A percentile compares a stretch with the other conserved stretches of the same genome.
These are phyloP conservation scores for Lactarius evosmus DNA, from an alignment of 768 basidiomycete species.

Conservation along the genomic window DNA sequence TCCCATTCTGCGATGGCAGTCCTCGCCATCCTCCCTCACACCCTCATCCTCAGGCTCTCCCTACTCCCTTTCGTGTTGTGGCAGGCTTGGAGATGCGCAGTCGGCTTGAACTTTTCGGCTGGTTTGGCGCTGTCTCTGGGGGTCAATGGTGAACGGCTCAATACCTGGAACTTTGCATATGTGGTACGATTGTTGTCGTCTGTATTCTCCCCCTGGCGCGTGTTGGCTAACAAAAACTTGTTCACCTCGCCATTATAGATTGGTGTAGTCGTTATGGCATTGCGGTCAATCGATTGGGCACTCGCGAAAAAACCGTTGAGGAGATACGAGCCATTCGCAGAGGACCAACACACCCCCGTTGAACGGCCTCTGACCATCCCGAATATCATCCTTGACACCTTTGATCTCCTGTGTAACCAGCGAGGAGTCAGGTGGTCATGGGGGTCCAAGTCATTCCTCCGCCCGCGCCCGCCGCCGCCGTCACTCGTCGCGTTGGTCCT, in stretches of 20 bases:
- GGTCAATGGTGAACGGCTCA: slow-evolving; percentile 1
- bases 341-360: background rate
- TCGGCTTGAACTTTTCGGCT: slow-evolving; percentile 2
- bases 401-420: slow-evolving; percentile 19
- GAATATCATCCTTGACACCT: slow-evolving; percentile 19
- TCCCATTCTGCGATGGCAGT: slow-evolving; percentile 12
- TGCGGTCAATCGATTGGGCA: slow-evolving; percentile 18
- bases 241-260: background rate
- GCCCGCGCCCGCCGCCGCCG: background rate
- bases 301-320: slow-evolving; percentile 1
- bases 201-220: background rate
- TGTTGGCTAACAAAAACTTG: background rate
- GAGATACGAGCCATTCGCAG: slow-evolving; percentile 6
- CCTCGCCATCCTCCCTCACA: slow-evolving; percentile 17
- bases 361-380: slow-evolving; percentile 4
- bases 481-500: background rate
- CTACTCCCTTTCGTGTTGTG: slow-evolving; percentile 12
- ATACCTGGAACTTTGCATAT: slow-evolving; percentile 13
- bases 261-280: background rate
- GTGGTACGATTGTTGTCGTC: slow-evolving; percentile 8
- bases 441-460: slow-evolving; percentile 11
- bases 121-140: background rate
- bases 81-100: slow-evolving; percentile 6
- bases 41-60: background rate
- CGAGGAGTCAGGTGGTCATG: slow-evolving; percentile 26